Evolutionary conservation across 192 early-diverging fungal species (phyloP).

Genomic region (Coemansia sp.): DNA sequence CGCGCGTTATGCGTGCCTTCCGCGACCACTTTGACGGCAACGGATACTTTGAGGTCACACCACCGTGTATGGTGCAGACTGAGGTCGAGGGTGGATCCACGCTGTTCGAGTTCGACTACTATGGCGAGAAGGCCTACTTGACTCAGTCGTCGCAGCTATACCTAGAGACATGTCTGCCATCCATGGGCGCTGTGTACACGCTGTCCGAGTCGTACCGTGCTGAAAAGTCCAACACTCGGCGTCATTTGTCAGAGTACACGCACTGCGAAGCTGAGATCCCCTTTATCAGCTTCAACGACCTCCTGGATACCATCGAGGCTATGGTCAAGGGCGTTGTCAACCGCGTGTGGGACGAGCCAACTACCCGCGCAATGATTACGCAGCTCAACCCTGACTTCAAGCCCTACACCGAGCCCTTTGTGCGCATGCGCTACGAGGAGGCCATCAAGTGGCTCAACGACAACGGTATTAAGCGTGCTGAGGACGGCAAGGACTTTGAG

Average conservation of each 20-base stretch:
- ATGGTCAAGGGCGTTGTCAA: conserved; percentile 86
- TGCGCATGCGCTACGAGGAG: conserved; percentile 95
- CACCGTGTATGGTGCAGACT: conserved; percentile 99
- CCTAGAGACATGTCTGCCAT: conserved; percentile 92
- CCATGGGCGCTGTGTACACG: conserved; percentile 95
- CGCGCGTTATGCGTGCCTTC: conserved; percentile 88
- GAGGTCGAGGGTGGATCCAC: conserved; percentile 98
- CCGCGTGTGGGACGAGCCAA: conserved; percentile 74
- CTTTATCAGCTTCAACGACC: conserved; percentile 90
- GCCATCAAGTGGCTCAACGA: conserved; percentile 95
- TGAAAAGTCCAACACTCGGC: conserved; percentile 94
- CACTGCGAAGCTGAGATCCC: conserved; percentile 97
- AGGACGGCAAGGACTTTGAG: conserved; percentile 85
- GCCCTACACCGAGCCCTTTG: conserved; percentile 74
- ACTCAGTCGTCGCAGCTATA: conserved; percentile 99
- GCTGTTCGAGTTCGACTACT: conserved; percentile 94
- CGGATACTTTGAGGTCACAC: conserved; percentile 86
- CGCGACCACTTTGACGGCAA: conserved; percentile 87
- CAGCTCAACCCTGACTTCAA: conserved; percentile 92
- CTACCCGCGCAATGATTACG: conserved; percentile 69
- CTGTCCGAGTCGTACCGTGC: conserved; percentile 97
- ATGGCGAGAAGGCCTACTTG: conserved; percentile 94
- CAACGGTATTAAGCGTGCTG: conserved; percentile 81
- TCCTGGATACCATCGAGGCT: conserved; percentile 84
- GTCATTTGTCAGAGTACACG: conserved; percentile 95